Percentiles rank a stretch among this genome's conserved stretches.
phyloP scores from a whole-genome alignment of 768 basidiomycete genomes.

The Lactifluus piperatus region DNA sequence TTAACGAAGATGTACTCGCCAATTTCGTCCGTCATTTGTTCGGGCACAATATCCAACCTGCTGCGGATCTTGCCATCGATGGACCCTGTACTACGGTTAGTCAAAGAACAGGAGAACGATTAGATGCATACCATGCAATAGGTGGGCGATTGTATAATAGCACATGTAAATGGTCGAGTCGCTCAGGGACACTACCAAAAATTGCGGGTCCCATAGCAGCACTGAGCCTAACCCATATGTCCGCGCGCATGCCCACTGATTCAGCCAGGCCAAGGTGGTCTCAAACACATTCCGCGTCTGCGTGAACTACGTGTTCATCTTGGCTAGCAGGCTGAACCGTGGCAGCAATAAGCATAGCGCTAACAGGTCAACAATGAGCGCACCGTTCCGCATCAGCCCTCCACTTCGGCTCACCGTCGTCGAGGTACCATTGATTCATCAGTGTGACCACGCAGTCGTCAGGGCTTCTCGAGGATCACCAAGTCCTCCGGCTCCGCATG shows the following conservation, averaged over 20 bases:
- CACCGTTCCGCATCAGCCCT: conserved; percentile 76
- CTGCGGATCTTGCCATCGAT: no score
- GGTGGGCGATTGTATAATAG: no score
- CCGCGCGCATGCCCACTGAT: no score
- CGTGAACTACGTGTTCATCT: conserved; percentile 81
- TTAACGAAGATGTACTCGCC: conserved; percentile 92
- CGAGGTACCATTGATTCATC: conserved; percentile 99
- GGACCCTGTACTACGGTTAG: conserved; percentile 37
- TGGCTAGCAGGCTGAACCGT: no score
- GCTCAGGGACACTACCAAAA: no score
- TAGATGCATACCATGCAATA: no score
- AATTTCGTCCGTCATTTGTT: conserved; percentile 94
- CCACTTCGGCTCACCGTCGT: conserved; percentile 90
- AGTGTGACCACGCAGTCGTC: conserved; percentile 99
- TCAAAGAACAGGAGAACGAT: background rate
- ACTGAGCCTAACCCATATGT: conserved; percentile 94
- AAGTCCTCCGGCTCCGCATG: conserved; percentile 94
- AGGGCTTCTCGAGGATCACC: conserved; percentile 80
- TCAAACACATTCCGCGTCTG: conserved; percentile 94
- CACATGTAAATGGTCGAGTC: no score
- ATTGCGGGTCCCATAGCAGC: conserved; percentile 97
- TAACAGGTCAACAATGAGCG: conserved; percentile 23
- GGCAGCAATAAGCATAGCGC: background rate
- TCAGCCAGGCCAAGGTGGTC: no score
- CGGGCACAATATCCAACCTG: no score